Percentiles rank a stretch among this genome's conserved stretches.
Evolutionary conservation across 2,329 filamentous ascomycete species (phyloP).

Genomic region (Thelonectria rubi): DNA sequence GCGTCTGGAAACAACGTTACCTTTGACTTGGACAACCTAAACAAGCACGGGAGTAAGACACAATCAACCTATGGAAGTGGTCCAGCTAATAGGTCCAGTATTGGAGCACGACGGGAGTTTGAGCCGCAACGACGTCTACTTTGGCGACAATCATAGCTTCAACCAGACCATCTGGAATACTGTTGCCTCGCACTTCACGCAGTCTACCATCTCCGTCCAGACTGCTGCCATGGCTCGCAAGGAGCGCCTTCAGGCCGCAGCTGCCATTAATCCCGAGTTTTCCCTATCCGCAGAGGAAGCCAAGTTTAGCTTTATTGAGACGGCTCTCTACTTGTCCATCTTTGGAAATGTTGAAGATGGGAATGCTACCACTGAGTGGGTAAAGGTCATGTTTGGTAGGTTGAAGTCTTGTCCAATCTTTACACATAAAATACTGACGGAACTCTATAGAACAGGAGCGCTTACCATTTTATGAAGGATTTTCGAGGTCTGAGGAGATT

Average conservation of each 20-base stretch:
- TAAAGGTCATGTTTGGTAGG: slow-evolving; percentile 37
- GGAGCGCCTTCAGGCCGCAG: slow-evolving; percentile 28
- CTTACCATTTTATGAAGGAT: slow-evolving; percentile 33
- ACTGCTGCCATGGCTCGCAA: slow-evolving; percentile 35
- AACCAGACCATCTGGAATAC: slow-evolving; percentile 35
- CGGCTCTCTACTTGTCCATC: slow-evolving; percentile 34
- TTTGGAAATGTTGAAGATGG: slow-evolving; percentile 31
- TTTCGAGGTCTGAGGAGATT: slow-evolving; percentile 25
- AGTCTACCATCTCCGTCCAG: slow-evolving; percentile 35
- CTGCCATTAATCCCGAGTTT: slow-evolving; percentile 32
- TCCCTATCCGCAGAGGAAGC: slow-evolving; percentile 8
- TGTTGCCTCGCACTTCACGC: slow-evolving; percentile 31
- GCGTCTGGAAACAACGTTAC: slow-evolving; percentile 32
- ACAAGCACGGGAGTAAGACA: slow-evolving; percentile 31
- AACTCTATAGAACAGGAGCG: slow-evolving; percentile 28
- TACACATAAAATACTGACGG: slow-evolving; percentile 2
- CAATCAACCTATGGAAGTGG: rapidly evolving
- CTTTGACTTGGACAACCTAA: slow-evolving; percentile 35
- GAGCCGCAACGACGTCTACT: slow-evolving; percentile 35
- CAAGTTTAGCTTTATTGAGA: slow-evolving; percentile 35
- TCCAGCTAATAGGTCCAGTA: slow-evolving; percentile 21
- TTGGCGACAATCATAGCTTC: slow-evolving; percentile 38
- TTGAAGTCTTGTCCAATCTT: not conserved
- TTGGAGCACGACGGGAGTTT: slow-evolving; percentile 38
- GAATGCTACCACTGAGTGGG: slow-evolving; percentile 35